Evolutionary conservation across 441 rosid genomes (phyloP).

Genomic region (Pelargonium myrrhifolium): DNA sequence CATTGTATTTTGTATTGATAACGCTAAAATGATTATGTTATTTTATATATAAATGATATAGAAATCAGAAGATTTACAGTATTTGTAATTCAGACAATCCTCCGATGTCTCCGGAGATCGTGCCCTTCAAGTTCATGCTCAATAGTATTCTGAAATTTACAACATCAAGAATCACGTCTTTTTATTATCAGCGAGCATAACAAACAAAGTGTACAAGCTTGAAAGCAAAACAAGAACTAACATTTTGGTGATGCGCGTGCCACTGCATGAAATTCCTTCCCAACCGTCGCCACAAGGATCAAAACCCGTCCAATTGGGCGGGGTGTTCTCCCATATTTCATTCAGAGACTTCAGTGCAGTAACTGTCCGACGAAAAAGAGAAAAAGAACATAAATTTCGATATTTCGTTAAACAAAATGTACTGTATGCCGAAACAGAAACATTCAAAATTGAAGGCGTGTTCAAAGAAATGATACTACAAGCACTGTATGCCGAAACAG

Average conservation of each 20-base stretch:
- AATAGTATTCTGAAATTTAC: slow-evolving; percentile 48
- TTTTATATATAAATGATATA: not conserved
- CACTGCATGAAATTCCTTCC: slow-evolving; percentile 60
- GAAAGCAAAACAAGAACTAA: slow-evolving; percentile 20
- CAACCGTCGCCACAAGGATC: slow-evolving; percentile 76
- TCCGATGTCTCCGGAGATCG: slow-evolving; percentile 44
- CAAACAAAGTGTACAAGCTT: no score
- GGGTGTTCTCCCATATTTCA: slow-evolving; percentile 40
- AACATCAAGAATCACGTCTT: no score
- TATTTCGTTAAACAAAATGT: not conserved
- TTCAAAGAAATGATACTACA: no score
- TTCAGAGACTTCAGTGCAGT: slow-evolving; percentile 33
- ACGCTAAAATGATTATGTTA: no score
- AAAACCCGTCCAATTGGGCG: slow-evolving; percentile 48
- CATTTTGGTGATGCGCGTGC: slow-evolving; percentile 56
- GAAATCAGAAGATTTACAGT: slow-evolving; percentile 41
- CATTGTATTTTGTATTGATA: no score
- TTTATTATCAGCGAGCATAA: no score
- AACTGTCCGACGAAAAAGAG: slow-evolving; percentile 30
- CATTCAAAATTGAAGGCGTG: no score
- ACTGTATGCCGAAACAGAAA: not conserved
- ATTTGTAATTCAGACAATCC: slow-evolving; percentile 44
- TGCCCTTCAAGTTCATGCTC: slow-evolving; percentile 45
- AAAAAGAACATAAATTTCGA: not conserved
- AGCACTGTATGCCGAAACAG: no score